Conservation (phyloP, 768 basidiomycete species). For the Xerocomellus dryophilus region DNA sequence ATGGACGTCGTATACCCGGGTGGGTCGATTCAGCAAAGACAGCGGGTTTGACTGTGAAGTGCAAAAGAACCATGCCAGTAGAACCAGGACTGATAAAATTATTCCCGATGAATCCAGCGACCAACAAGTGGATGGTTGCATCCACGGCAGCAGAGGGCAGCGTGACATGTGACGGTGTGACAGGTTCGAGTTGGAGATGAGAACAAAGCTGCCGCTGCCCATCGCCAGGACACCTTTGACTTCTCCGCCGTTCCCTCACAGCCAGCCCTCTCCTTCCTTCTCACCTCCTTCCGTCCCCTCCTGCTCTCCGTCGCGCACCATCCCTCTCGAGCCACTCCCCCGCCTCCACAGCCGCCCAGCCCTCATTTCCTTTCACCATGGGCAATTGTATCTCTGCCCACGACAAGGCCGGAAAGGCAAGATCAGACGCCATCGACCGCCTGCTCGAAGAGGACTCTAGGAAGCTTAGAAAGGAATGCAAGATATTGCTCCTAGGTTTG, state of each 20-base stretch:
- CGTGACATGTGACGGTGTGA: conserved; percentile 24
- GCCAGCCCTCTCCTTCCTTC: background rate
- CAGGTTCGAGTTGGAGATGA: conserved; percentile 16
- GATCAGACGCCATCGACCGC: conserved; percentile 75
- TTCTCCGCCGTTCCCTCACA: conserved; percentile 10
- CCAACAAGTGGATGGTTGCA: too few species aligned
- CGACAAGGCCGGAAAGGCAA: conserved; percentile 57
- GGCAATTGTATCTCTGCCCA: conserved; percentile 62
- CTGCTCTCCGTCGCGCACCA: background rate
- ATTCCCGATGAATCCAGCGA: background rate
- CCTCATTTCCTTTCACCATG: conserved; percentile 38
- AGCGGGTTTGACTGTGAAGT: too few species aligned
- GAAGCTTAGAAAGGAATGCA: conserved; percentile 83
- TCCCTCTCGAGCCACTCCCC: too few species aligned
- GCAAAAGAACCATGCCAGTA: background rate
- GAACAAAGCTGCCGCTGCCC: conserved; percentile 22
- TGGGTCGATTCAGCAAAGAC: background rate
- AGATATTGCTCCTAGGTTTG: conserved; percentile 88
- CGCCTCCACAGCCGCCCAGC: background rate
- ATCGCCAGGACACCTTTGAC: conserved; percentile 5
- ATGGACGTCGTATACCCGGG: conserved; percentile 6
- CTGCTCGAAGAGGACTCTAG: conserved; percentile 83
- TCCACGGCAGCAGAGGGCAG: too few species aligned
- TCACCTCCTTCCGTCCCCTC: too few species aligned
- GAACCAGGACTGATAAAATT: background rate